Evolutionary conservation across 1,139 yeast species (phyloP).

Genomic region (Trichomonascaceae sp.): DNA sequence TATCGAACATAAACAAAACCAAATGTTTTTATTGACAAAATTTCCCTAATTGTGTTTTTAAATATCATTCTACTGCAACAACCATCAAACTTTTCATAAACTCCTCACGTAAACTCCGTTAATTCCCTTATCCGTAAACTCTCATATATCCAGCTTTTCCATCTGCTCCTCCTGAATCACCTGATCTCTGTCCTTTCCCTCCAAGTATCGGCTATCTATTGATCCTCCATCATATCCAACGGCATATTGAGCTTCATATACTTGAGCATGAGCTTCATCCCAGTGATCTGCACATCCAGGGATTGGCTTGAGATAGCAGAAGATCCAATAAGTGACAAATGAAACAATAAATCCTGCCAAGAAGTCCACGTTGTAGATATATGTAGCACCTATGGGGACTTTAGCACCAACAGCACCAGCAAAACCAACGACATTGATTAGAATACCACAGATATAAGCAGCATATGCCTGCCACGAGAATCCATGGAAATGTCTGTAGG

Average conservation of each 20-base stretch:
- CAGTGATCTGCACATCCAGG: slow-evolving; percentile 54
- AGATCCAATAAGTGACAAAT: slow-evolving; percentile 42
- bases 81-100: too few relatives aligned
- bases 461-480: slow-evolving; percentile 61
- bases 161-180: not conserved
- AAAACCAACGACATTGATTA: slow-evolving; percentile 82
- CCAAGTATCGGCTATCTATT: not conserved
- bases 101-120: too few relatives aligned
- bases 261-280: slow-evolving; percentile 55
- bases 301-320: slow-evolving; percentile 53
- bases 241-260: slow-evolving; percentile 31
- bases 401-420: slow-evolving; percentile 68
- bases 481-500: slow-evolving; percentile 59
- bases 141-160: not conserved
- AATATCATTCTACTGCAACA: too few relatives aligned
- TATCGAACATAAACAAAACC: too few relatives aligned
- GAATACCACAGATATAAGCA: slow-evolving; percentile 39
- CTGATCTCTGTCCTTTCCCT: not conserved
- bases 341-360: slow-evolving; percentile 67
- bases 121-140: too few relatives aligned
- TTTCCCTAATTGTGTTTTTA: too few relatives aligned
- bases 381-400: slow-evolving; percentile 76
- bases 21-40: not conserved
- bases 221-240: slow-evolving; percentile 4
- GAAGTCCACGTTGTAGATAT: slow-evolving; percentile 66